phyloP scores from a whole-genome alignment of 2,329 filamentous ascomycete genomes.

The Cladosporium sp. region DNA sequence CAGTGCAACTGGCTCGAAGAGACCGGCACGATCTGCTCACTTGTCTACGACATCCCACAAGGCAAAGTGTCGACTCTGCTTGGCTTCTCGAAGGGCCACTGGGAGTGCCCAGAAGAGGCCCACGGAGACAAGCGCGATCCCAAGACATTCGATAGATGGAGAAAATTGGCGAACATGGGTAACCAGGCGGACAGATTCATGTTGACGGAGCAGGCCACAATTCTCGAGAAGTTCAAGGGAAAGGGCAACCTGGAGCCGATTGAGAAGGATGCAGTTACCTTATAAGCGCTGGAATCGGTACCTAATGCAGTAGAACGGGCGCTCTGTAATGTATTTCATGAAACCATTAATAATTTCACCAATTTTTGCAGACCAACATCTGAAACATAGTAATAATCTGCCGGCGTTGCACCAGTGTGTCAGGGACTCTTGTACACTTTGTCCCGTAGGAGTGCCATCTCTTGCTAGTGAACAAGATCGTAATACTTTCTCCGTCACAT shows the following conservation, averaged over 20 bases:
- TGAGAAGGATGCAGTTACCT: conserved; percentile 23
- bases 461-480: too few relatives aligned
- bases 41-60: conserved; percentile 53
- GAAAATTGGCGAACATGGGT: conserved; percentile 46
- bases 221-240: conserved; percentile 49
- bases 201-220: conserved; percentile 52
- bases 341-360: too few relatives aligned
- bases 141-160: conserved; percentile 51
- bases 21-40: conserved; percentile 53
- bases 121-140: conserved; percentile 54
- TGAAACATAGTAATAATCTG: too few relatives aligned
- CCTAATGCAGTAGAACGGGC: too few relatives aligned
- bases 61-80: conserved; percentile 50
- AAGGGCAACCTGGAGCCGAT: conserved; percentile 47
- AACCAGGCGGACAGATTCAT: conserved; percentile 49
- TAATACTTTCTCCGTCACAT: too few relatives aligned
- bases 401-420: too few relatives aligned
- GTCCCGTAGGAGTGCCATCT: too few relatives aligned
- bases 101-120: conserved; percentile 48
- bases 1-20: conserved; percentile 60
- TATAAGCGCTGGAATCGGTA: background rate
- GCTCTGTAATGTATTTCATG: too few relatives aligned
- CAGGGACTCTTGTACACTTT: too few relatives aligned
- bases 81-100: conserved; percentile 52
- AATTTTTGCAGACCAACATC: too few relatives aligned